phyloP scores from a whole-genome alignment of 129 eudicot genomes.

The Lactuca saligna region DNA sequence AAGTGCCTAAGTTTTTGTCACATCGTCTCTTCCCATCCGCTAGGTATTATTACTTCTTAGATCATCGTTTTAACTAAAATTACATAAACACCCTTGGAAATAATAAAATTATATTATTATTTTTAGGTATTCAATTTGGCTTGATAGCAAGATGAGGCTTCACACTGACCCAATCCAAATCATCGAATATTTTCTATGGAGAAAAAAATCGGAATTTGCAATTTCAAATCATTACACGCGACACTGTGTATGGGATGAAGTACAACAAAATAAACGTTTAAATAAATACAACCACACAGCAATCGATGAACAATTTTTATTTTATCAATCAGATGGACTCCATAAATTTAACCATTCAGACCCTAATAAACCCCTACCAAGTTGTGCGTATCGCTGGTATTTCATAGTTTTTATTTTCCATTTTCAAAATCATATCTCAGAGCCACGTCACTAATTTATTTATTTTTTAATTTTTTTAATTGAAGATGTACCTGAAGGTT shows the following conservation, averaged over 20 bases:
- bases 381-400: slow-evolving; percentile 70
- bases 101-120: not conserved
- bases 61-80: slow-evolving; percentile 11
- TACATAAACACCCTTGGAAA: no score
- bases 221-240: slow-evolving; percentile 93
- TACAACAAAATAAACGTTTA: slow-evolving; percentile 89
- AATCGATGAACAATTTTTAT: slow-evolving; percentile 78
- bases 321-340: slow-evolving; percentile 93
- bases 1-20: slow-evolving; percentile 90
- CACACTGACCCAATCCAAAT: slow-evolving; percentile 83
- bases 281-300: slow-evolving; percentile 94
- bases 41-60: slow-evolving; percentile 40
- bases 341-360: slow-evolving; percentile 80
- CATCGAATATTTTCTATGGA: slow-evolving; percentile 85
- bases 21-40: slow-evolving; percentile 98
- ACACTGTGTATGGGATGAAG: slow-evolving; percentile 99
- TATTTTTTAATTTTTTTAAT: slow-evolving; percentile 1
- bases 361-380: slow-evolving; percentile 73
- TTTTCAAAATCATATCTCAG: not conserved
- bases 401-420: slow-evolving; percentile 18
- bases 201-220: slow-evolving; percentile 71
- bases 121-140: slow-evolving; percentile 94
- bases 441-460: slow-evolving; percentile 9
- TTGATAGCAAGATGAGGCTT: slow-evolving; percentile 93
- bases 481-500: slow-evolving; percentile 98